These are phyloP conservation scores for Pseudozyma thailandica DNA, from an alignment of 1,284 basidiomycete genomes.

Conservation along the genomic window DNA sequence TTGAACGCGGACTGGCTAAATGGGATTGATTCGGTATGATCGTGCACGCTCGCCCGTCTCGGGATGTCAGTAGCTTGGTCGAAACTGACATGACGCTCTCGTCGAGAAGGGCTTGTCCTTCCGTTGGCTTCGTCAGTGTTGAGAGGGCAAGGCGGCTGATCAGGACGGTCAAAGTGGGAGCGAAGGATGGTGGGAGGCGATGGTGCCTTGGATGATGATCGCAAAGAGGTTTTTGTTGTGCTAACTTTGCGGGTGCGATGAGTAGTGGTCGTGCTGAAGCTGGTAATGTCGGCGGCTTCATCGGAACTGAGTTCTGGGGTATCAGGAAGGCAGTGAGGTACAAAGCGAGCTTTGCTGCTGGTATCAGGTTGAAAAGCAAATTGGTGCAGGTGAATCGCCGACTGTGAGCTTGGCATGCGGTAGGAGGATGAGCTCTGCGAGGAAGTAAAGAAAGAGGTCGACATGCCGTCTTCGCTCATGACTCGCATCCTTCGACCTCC, in stretches of 20 bases:
- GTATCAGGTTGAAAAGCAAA: constrained; percentile 2
- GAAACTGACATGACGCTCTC: constrained; percentile 47
- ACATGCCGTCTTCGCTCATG: constrained; percentile 51
- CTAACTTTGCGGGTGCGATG: constrained; percentile 31
- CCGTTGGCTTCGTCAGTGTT: constrained; percentile 5
- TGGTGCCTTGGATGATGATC: constrained; percentile 10
- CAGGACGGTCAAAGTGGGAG: constrained; percentile 37
- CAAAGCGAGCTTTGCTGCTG: constrained; percentile 5
- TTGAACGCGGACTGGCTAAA: constrained; percentile 29
- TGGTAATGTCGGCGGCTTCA: constrained; percentile 33
- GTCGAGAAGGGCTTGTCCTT: constrained; percentile 3
- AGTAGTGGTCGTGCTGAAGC: constrained; percentile 30
- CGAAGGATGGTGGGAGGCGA: constrained; percentile 41
- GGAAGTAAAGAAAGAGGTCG: constrained; percentile 16
- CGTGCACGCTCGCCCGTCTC: constrained; percentile 12
- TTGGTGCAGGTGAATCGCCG: constrained; percentile 27
- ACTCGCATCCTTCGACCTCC: constrained; percentile 41
- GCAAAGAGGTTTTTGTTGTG: constrained; percentile 26
- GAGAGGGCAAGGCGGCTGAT: constrained; percentile 16
- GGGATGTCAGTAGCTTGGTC: constrained; percentile 20
- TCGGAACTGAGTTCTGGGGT: constrained; percentile 53
- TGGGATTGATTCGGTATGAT: constrained; percentile 13
- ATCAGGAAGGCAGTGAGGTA: constrained; percentile 27
- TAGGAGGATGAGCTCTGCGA: constrained; percentile 6
- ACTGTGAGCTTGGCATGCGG: constrained; percentile 29